Evolutionary conservation across 345 rosid species (phyloP).

Genomic region (Citrus mangshanensis): DNA sequence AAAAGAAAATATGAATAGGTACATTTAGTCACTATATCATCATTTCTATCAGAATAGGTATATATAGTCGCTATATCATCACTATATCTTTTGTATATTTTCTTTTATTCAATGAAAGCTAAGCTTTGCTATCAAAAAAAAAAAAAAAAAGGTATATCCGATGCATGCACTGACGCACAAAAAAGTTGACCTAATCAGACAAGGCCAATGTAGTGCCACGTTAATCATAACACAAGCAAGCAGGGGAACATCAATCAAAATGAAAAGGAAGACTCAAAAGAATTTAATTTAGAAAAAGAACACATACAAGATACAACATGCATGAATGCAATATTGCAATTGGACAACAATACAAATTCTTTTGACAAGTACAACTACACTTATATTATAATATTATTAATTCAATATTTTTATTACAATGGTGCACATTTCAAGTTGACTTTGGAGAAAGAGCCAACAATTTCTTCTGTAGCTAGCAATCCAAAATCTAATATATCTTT

Average conservation of each 20-base stretch:
- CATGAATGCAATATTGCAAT: background rate
- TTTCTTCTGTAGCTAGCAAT: background rate
- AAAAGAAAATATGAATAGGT: too few relatives aligned
- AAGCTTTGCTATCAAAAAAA: too few relatives aligned
- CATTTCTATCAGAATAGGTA: too few relatives aligned
- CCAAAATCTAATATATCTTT: background rate
- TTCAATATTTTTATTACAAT: background rate
- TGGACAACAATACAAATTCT: background rate
- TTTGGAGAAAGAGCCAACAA: background rate
- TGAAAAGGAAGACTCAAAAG: background rate
- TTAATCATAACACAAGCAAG: background rate
- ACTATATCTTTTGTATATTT: too few relatives aligned
- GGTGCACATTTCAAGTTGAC: conserved; percentile 12
- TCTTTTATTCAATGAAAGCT: too few relatives aligned
- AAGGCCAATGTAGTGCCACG: background rate
- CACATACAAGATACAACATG: background rate
- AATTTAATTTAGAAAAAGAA: too few relatives aligned
- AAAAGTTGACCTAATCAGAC: conserved; percentile 13
- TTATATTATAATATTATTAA: too few relatives aligned
- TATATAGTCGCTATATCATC: too few relatives aligned
- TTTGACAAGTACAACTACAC: background rate
- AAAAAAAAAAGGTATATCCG: background rate
- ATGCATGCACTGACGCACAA: background rate
- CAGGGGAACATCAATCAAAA: background rate
- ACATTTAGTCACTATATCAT: too few relatives aligned